A percentile compares a stretch with the other conserved stretches of the same genome.
These are phyloP conservation scores for Xerocomellus amylosporus DNA, from an alignment of 768 basidiomycete species.

Conservation along the genomic window DNA sequence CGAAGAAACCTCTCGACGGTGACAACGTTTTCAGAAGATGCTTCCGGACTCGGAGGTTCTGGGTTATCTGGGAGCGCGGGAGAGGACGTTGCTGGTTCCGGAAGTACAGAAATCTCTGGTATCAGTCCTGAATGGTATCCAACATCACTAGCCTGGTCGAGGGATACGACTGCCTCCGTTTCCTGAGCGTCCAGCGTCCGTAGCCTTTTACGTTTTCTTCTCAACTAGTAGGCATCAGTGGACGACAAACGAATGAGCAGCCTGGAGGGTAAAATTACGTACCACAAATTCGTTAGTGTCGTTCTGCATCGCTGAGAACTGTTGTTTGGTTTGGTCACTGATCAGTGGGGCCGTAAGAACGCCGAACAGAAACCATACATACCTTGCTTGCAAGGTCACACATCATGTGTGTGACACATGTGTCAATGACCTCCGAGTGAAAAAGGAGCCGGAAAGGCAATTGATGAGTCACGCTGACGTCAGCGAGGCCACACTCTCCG, in stretches of 20 bases:
- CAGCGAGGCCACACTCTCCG: too few species aligned
- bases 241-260: neutral
- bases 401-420: too few species aligned
- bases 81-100: constrained; percentile 6
- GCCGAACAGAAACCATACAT: too few species aligned
- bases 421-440: too few species aligned
- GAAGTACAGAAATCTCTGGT: constrained; percentile 19
- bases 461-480: too few species aligned
- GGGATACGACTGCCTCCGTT: neutral
- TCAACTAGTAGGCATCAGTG: constrained; percentile 18
- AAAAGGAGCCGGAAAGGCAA: too few species aligned
- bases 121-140: constrained; percentile 3
- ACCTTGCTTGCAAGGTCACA: too few species aligned
- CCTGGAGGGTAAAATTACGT: neutral
- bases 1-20: constrained; percentile 31
- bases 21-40: constrained; percentile 5
- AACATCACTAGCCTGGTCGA: neutral
- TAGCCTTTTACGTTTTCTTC: constrained; percentile 26
- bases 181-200: constrained; percentile 1
- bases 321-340: neutral
- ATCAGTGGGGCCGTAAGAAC: neutral
- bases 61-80: neutral
- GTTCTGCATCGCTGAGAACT: constrained; percentile 5
- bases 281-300: constrained; percentile 26
- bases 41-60: neutral